These are phyloP conservation scores for Paramecium octaurelia DNA, from an alignment of 73 alveolate genomes.

Conservation along the genomic window DNA sequence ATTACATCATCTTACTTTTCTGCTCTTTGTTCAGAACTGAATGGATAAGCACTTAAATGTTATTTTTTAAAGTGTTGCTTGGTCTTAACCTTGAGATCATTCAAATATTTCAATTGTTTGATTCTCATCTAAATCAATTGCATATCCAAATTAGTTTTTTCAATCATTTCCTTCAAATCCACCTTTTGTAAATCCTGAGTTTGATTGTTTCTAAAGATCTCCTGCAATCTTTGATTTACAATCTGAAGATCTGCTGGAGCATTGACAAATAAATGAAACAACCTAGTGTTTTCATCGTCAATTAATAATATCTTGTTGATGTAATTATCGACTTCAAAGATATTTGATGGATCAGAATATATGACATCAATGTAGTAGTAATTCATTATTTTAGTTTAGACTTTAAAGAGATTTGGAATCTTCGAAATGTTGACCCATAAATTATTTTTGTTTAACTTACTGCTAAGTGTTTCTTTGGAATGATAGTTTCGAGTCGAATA, in stretches of 20 bases:
- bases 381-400: background rate
- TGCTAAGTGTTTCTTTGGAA: background rate
- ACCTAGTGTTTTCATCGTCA: background rate
- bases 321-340: background rate
- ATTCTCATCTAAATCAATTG: background rate
- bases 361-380: background rate
- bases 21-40: slow-evolving; percentile 2
- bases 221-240: background rate
- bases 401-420: background rate
- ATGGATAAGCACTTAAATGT: background rate
- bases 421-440: background rate
- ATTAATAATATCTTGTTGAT: background rate
- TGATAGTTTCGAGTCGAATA: background rate
- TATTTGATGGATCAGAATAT: background rate
- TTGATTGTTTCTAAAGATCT: background rate
- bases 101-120: background rate
- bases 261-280: background rate
- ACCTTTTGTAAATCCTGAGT: background rate
- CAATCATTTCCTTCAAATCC: background rate
- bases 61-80: background rate
- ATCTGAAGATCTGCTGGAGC: background rate
- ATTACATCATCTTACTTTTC: background rate
- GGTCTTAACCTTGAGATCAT: background rate
- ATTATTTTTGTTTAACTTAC: background rate
- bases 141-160: background rate